These are phyloP conservation scores for Coemansia sp. DNA, from an alignment of 192 early-diverging fungal species.

Conservation along the genomic window DNA sequence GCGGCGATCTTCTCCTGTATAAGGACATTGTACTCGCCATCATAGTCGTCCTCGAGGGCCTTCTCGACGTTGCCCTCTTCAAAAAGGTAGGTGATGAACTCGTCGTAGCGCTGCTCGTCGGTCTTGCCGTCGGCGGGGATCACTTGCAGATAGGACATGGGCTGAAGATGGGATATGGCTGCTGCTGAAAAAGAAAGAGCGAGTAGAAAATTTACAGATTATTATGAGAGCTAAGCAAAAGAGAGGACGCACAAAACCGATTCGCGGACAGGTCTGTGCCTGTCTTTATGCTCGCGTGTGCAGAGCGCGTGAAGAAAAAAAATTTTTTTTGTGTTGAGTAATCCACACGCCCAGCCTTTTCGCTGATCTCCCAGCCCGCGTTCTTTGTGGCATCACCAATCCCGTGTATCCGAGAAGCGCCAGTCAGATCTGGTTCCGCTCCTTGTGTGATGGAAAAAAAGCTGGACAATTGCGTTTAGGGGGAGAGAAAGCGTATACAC, in stretches of 20 bases:
- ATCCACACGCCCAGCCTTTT: background rate
- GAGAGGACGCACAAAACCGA: background rate
- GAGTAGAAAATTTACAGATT: background rate
- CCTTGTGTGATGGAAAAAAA: background rate
- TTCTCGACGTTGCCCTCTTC: slow-evolving; percentile 49
- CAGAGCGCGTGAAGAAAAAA: slow-evolving; percentile 6
- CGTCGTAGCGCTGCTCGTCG: slow-evolving; percentile 52
- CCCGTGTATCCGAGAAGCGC: background rate
- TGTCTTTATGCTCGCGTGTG: background rate
- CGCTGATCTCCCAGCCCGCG: background rate
- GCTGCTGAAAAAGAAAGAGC: slow-evolving; percentile 8
- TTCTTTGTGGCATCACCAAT: background rate
- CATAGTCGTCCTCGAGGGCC: slow-evolving; percentile 43
- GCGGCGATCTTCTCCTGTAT: slow-evolving; percentile 53
- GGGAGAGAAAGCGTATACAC: background rate
- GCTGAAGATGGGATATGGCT: slow-evolving; percentile 3
- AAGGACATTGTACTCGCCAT: slow-evolving; percentile 42
- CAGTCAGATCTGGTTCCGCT: background rate
- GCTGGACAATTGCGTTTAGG: background rate
- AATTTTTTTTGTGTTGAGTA: slow-evolving; percentile 8
- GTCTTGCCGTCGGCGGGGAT: slow-evolving; percentile 49
- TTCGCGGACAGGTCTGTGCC: background rate
- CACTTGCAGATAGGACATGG: slow-evolving; percentile 44
- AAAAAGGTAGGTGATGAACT: slow-evolving; percentile 37
- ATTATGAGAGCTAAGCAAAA: background rate